These are phyloP conservation scores for Chrysanthemum seticuspe DNA, from an alignment of 129 eudicot genomes.

Conservation along the genomic window DNA sequence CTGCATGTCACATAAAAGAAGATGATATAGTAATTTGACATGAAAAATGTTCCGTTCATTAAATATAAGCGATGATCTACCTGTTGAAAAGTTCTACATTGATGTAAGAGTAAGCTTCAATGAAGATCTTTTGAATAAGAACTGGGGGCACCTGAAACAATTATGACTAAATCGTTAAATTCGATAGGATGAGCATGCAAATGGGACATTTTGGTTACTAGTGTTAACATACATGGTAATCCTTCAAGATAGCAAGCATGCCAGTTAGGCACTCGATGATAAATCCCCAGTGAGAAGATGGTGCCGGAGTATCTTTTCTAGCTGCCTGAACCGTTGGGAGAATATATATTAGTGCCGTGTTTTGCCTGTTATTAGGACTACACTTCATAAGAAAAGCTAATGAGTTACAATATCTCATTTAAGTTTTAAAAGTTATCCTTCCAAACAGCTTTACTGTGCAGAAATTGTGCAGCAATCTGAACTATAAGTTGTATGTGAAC, in stretches of 20 bases:
- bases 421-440: background rate
- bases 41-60: background rate
- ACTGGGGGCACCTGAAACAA: conserved; percentile 69
- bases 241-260: conserved; percentile 52
- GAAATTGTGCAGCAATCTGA: background rate
- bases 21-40: conserved; percentile 4
- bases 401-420: conserved; percentile 21
- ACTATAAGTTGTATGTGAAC: background rate
- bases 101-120: conserved; percentile 63
- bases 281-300: conserved; percentile 59
- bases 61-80: conserved; percentile 32
- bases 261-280: conserved; percentile 50
- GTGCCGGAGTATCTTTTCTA: conserved; percentile 36
- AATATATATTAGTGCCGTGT: conserved; percentile 33
- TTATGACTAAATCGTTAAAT: conserved; percentile 25
- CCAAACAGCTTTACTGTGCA: conserved; percentile 3
- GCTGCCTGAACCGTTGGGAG: conserved; percentile 50
- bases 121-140: conserved; percentile 63
- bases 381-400: conserved; percentile 25
- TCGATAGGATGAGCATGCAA: background rate
- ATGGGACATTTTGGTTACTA: background rate
- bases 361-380: conserved; percentile 32
- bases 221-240: conserved; percentile 50
- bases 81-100: conserved; percentile 79
- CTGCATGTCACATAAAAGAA: conserved; percentile 34